Percentiles rank a stretch among this genome's conserved stretches.
phyloP scores from a whole-genome alignment of 169 alveolate species.

The Babesia caballi region DNA sequence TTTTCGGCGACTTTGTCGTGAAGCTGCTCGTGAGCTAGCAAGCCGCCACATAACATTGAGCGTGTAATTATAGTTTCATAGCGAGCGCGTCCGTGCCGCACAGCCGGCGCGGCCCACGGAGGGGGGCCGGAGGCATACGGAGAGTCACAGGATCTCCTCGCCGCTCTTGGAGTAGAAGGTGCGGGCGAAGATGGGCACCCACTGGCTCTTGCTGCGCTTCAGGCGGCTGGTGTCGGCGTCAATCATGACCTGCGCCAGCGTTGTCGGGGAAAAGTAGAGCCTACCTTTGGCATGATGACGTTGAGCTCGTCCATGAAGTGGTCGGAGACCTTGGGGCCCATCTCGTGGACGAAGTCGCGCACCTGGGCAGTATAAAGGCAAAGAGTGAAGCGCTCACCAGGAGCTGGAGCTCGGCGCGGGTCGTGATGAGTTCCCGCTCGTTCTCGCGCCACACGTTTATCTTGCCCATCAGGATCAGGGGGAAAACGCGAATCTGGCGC shows the following conservation, averaged over 20 bases:
- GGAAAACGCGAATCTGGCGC: conserved; percentile 72
- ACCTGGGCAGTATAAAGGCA: conserved; percentile 6
- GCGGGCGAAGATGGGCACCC: conserved; percentile 74
- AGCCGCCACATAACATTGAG: neutral
- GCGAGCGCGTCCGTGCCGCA: too few relatives aligned
- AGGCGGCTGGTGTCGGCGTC: conserved; percentile 75
- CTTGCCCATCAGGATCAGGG: conserved; percentile 72
- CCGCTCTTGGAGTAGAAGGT: conserved; percentile 58
- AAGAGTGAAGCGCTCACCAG: conserved; percentile 32
- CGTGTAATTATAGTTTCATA: too few relatives aligned
- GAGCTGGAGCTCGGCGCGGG: conserved; percentile 81
- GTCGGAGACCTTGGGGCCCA: conserved; percentile 81
- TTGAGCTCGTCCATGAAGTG: conserved; percentile 74
- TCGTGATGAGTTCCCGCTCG: conserved; percentile 82
- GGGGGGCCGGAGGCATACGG: neutral
- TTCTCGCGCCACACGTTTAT: conserved; percentile 85
- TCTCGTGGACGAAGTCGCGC: conserved; percentile 74
- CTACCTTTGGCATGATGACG: conserved; percentile 76
- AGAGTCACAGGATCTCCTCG: conserved; percentile 69
- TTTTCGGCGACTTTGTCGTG: neutral
- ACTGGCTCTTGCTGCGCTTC: conserved; percentile 67
- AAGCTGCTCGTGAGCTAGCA: neutral
- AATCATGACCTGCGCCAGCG: conserved; percentile 54
- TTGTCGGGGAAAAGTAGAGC: neutral
- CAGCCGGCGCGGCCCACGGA: too few relatives aligned